These are phyloP conservation scores for Taphrina flavorubra DNA, from an alignment of 1,139 yeast genomes.

Conservation along the genomic window DNA sequence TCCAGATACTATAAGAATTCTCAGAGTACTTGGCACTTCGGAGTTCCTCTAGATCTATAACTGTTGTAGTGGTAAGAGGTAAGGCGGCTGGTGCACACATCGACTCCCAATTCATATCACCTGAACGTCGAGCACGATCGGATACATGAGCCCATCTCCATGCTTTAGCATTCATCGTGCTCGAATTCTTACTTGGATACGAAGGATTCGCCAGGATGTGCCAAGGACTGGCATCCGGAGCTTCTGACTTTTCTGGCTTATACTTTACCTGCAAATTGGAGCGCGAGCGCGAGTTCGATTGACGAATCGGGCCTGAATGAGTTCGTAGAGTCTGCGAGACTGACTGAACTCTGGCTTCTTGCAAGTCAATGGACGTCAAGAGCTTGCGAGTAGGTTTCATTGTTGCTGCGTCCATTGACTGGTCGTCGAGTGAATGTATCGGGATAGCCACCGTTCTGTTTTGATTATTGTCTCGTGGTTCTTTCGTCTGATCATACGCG, in stretches of 20 bases:
- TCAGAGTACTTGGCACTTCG: constrained; percentile 53
- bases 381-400: background rate
- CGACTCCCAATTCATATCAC: constrained; percentile 87
- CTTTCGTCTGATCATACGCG: background rate
- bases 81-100: constrained; percentile 90
- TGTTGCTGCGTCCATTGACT: background rate
- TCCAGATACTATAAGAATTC: constrained; percentile 67
- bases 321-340: constrained; percentile 17
- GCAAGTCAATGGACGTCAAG: constrained; percentile 17
- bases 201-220: constrained; percentile 74
- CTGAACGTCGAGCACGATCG: constrained; percentile 45
- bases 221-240: constrained; percentile 55
- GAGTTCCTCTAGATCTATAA: constrained; percentile 73
- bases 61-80: constrained; percentile 77
- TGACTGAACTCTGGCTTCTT: constrained; percentile 23
- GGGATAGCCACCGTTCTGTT: background rate
- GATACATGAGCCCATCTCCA: constrained; percentile 77
- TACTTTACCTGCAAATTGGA: constrained; percentile 7
- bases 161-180: constrained; percentile 56
- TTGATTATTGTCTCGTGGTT: background rate
- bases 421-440: background rate
- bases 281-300: constrained; percentile 3
- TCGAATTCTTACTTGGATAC: constrained; percentile 59
- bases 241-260: constrained; percentile 16
- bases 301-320: background rate